Conservation (phyloP, 83 land plant genomes). For the Picea abies region DNA sequence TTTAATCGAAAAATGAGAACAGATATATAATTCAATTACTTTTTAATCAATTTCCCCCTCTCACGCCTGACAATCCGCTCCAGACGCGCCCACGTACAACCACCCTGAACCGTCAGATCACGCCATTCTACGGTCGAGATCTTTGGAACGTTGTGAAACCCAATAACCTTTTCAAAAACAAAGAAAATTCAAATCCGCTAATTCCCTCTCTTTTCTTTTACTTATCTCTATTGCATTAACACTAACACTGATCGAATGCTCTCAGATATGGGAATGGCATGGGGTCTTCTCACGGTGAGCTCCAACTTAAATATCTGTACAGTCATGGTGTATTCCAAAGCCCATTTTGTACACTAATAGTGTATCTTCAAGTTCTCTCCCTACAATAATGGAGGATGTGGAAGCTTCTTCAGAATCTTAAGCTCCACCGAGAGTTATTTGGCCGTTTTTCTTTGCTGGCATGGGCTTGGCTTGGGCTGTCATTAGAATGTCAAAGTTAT, state of each 20-base stretch:
- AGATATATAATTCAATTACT: neutral
- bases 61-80: slow-evolving; percentile 12
- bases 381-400: neutral
- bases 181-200: slow-evolving; percentile 4
- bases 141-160: slow-evolving; percentile 9
- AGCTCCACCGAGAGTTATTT: neutral
- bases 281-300: too few species aligned
- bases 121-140: neutral
- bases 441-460: neutral
- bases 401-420: neutral
- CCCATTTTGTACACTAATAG: neutral
- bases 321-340: too few species aligned
- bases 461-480: neutral
- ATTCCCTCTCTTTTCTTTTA: neutral
- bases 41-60: neutral
- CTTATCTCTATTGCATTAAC: neutral
- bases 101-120: neutral
- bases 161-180: slow-evolving; percentile 2
- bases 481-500: too few species aligned
- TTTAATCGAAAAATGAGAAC: too few species aligned
- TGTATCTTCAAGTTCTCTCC: neutral
- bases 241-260: neutral
- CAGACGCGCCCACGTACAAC: slow-evolving; percentile 13
- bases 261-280: neutral
- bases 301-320: too few species aligned